Evolutionary conservation across 2,329 filamentous ascomycete species (phyloP), one percentile per base, ranked within the genome.

Genomic region (Shiraia sp.): DNA sequence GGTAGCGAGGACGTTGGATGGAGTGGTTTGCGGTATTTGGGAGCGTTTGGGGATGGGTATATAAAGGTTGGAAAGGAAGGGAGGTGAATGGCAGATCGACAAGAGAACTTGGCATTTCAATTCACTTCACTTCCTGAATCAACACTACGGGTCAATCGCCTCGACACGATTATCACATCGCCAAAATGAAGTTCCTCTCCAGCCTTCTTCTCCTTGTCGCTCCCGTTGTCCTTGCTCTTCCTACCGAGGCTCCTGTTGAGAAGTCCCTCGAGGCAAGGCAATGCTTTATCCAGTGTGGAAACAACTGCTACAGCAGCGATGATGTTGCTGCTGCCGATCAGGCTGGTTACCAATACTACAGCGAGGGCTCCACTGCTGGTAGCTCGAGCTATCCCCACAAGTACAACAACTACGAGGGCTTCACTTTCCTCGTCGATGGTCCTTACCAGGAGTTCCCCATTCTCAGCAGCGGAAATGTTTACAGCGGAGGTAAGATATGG

Each of bases 361-460:
- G 68, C 36, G 50, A 66, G 19, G 72, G 71, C 34, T 53, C 55
- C 19, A 59, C 61, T 2, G 69, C 67, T 29, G 58, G 72, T 27
- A 65, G 65, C 28, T 72, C 73, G 48, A 59, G 63, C 40, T 83
- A 85, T 62, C 81, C 81, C 0, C 81, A 85, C 61, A 65, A 66
- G 25, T 85, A 81, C 70, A 78, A 82, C 64, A 79, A 85, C 71
- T 78, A 78, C 53, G 82, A 86, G 58, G 81, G 79, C 13, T 85
- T 86, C 61, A 66, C 72, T 28, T 85, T 86, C 62, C 51, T 72
- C 2, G 76, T 83, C 4, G 49, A 61, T 3, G 80, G 79, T 0
- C 80, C 81, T 0, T 86, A 81, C 61, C 77, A 83, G 46, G 83
- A 86, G 65, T 86, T 84, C 63, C 83, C 83, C 1, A 73, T 86